A percentile compares a stretch with the other conserved stretches of the same genome.
Conservation (phyloP, 192 early-diverging fungal species). For the Coemansia aciculifera region DNA sequence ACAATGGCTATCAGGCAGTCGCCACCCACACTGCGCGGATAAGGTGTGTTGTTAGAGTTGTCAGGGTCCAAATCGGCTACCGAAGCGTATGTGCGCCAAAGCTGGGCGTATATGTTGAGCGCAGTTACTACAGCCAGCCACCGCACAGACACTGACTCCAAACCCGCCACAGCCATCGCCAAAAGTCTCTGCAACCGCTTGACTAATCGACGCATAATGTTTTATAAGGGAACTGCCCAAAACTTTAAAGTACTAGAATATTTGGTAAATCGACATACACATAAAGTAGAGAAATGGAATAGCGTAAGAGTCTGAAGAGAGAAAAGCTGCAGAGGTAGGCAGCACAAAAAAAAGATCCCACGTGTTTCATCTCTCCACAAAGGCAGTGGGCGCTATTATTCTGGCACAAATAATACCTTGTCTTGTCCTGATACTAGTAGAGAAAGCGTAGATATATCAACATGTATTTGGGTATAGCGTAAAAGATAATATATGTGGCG, state of each 20-base stretch:
- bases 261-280: no score
- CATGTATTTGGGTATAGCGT: no score
- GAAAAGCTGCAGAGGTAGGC: background rate
- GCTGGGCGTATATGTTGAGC: constrained; percentile 12
- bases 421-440: background rate
- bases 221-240: no score
- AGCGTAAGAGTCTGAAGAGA: background rate
- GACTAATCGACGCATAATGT: constrained; percentile 3
- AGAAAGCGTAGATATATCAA: background rate
- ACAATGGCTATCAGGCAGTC: constrained; percentile 8
- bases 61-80: background rate
- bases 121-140: constrained; percentile 9
- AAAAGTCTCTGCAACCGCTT: background rate
- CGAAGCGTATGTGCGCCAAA: constrained; percentile 10
- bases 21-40: background rate
- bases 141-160: background rate
- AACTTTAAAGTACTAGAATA: no score
- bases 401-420: background rate
- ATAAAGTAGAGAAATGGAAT: no score
- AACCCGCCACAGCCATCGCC: background rate
- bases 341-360: background rate
- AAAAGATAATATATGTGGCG: no score
- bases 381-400: background rate
- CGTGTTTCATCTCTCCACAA: background rate
- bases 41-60: background rate